Evolutionary conservation across 2,329 filamentous ascomycete genomes (phyloP).

Genomic region (Cladosporium oxysporum): DNA sequence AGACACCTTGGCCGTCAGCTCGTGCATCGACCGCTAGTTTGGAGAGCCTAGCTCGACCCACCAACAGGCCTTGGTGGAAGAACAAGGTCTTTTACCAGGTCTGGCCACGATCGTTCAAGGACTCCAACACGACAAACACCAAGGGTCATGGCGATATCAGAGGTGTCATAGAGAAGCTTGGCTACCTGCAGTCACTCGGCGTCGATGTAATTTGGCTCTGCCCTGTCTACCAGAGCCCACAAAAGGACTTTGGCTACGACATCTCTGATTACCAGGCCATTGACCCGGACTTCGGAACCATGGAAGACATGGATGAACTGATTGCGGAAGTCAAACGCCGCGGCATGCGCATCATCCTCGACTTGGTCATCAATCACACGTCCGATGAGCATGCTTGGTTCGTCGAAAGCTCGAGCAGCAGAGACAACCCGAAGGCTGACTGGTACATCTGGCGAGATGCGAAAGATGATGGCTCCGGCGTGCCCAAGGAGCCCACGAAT

Average conservation of each 20-base stretch:
- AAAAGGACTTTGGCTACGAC: conserved; percentile 71
- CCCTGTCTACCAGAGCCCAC: conserved; percentile 62
- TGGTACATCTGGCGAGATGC: conserved; percentile 68
- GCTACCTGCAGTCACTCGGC: conserved; percentile 13
- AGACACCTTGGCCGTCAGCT: not conserved
- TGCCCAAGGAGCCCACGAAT: conserved; percentile 56
- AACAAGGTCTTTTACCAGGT: conserved; percentile 47
- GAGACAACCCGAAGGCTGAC: conserved; percentile 56
- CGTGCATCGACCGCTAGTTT: not conserved
- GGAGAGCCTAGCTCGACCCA: not conserved
- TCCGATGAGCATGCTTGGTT: conserved; percentile 60
- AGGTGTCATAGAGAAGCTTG: conserved; percentile 17
- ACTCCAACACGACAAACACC: conserved; percentile 44
- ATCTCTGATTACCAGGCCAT: conserved; percentile 50
- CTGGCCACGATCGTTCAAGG: conserved; percentile 49
- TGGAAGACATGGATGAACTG: conserved; percentile 49
- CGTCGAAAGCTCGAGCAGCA: conserved; percentile 54
- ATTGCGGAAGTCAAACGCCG: conserved; percentile 47
- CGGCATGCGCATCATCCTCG: conserved; percentile 49
- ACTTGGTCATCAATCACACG: conserved; percentile 35
- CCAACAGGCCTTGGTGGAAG: conserved; percentile 43
- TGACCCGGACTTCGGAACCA: conserved; percentile 49
- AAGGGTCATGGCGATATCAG: conserved; percentile 19
- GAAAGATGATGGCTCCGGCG: conserved; percentile 55
- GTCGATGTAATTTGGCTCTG: conserved; percentile 69